phyloP scores from a whole-genome alignment of 2,329 filamentous ascomycete species.

The Pyrenochaeta sp. region DNA sequence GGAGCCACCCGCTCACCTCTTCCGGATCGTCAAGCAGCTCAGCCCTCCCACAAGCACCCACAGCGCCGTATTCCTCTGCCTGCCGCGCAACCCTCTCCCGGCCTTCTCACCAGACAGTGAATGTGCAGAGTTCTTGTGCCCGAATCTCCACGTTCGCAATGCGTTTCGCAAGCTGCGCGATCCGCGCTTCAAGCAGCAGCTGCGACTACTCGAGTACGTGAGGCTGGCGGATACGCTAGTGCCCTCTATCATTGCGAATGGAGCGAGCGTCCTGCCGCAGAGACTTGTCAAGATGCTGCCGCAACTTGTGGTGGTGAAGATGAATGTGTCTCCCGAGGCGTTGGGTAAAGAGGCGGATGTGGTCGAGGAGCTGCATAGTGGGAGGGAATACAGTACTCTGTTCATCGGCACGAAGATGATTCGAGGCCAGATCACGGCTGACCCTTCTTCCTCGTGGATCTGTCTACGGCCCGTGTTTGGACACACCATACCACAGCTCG shows the following conservation, averaged over 20 bases:
- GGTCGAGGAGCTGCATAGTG: neutral
- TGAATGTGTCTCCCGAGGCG: neutral
- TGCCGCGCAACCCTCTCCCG: conserved; percentile 5
- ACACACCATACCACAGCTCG: conserved; percentile 12
- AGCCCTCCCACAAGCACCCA: neutral
- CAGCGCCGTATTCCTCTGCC: conserved; percentile 9
- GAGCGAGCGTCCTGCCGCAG: neutral
- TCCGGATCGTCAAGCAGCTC: conserved; percentile 11
- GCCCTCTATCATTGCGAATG: conserved; percentile 1
- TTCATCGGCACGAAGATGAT: conserved; percentile 4
- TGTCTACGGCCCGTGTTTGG: conserved; percentile 18
- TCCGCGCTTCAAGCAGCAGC: conserved; percentile 2
- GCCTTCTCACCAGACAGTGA: conserved; percentile 2
- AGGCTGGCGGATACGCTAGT: neutral
- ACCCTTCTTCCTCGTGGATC: conserved; percentile 5
- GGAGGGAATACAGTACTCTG: neutral
- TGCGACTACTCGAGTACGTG: conserved; percentile 1
- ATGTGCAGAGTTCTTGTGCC: no score
- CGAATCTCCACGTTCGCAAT: neutral
- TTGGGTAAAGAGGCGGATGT: neutral
- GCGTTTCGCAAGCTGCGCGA: neutral
- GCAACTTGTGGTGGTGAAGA: conserved; percentile 10
- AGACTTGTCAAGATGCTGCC: neutral
- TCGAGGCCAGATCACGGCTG: conserved; percentile 2
- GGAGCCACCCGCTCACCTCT: conserved; percentile 9